Base-by-base conservation (phyloP, 2,329 filamentous ascomycete genomes). In the Neurospora crassa region DNA sequence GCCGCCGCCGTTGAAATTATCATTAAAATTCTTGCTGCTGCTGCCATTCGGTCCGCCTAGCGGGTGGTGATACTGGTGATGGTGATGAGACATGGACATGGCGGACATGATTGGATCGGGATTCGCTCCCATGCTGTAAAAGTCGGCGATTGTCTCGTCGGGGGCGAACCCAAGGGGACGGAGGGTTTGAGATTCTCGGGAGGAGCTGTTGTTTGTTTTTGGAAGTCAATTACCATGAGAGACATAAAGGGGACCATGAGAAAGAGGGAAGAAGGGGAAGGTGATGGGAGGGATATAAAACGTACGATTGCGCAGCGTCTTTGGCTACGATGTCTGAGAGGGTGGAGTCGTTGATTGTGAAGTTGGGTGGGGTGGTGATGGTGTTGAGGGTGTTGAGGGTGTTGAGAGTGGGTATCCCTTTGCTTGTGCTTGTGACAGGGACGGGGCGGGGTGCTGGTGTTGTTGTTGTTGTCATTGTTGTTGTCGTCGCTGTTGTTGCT, bases 161-260 rank as follows among this genome's bases (percentile, higher is more conserved):
- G 79, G 78, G 3, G 79, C 80, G 68, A 81, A 81, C 0, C 80
- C 80, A 0, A 81, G 78, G 8, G 79, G 79, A 2, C 78, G 79
- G 3, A 81, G 77, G 3, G 79, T 81, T 67, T 79, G 78, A 1
- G 78, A 79, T 69, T 79, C 78, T n/a, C 76, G 78, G 12, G 77
- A 75, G 6, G 78, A 76, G 34, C 80, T 81, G 40, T 11, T 40
- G 2, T 40, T 40, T 40, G n/a, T 1, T 40, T n/a, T 24, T 37
- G 29, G 29, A 5, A 29, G 34, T 37, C 34, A 37, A 8, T 37
- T 37, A 37, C 7, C 34, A 37, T 37, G 34, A 37, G 34, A 37
- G 34, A 37, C 1, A 37, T 8, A 37, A 7, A 37, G 34, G 29
- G 29, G 29, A 3, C 29, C 29, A 29, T 29, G 29, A 29, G 29